Evolutionary conservation across 2,329 filamentous ascomycete genomes (phyloP).

Genomic region (Aspergillus hiratsukae): DNA sequence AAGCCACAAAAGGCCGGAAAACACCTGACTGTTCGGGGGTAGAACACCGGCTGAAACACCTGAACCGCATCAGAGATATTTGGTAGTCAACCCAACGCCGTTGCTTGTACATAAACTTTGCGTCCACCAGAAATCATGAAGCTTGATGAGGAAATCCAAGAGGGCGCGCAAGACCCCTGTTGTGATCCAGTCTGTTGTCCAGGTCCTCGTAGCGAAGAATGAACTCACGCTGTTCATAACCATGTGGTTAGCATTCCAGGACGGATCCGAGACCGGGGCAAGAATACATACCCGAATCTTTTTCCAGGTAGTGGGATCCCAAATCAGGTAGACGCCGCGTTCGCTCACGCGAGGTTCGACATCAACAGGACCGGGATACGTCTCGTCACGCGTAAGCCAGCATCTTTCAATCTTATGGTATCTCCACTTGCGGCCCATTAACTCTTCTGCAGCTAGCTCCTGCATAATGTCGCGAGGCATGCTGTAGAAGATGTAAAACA

Average conservation of each 20-base stretch:
- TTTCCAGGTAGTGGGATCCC: slow-evolving; percentile 48
- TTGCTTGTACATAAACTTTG: slow-evolving; percentile 23
- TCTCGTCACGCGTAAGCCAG: slow-evolving; percentile 49
- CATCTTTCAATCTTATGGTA: slow-evolving; percentile 51
- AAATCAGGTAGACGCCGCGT: slow-evolving; percentile 49
- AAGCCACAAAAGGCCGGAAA: slow-evolving; percentile 22
- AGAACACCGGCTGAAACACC: slow-evolving; percentile 21
- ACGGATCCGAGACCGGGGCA: neutral
- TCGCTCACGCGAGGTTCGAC: slow-evolving; percentile 46
- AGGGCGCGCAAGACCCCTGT: slow-evolving; percentile 30
- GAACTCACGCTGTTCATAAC: slow-evolving; percentile 39
- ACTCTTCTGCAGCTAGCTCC: slow-evolving; percentile 60
- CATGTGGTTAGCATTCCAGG: slow-evolving; percentile 13
- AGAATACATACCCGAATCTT: slow-evolving; percentile 41
- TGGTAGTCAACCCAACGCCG: slow-evolving; percentile 30
- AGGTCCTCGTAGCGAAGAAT: slow-evolving; percentile 48
- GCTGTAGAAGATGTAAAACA: slow-evolving; percentile 68
- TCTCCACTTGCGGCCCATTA: slow-evolving; percentile 52
- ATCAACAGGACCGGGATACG: slow-evolving; percentile 45
- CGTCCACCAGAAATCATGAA: slow-evolving; percentile 26
- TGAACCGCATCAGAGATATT: slow-evolving; percentile 23
- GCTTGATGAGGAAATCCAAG: slow-evolving; percentile 34
- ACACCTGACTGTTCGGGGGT: slow-evolving; percentile 22
- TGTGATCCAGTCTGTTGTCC: slow-evolving; percentile 44
- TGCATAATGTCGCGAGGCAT: slow-evolving; percentile 62